Percentiles rank a stretch among this genome's conserved stretches.
These are phyloP conservation scores for Quercus phellos DNA, from an alignment of 331 rosid genomes.

Conservation along the genomic window DNA sequence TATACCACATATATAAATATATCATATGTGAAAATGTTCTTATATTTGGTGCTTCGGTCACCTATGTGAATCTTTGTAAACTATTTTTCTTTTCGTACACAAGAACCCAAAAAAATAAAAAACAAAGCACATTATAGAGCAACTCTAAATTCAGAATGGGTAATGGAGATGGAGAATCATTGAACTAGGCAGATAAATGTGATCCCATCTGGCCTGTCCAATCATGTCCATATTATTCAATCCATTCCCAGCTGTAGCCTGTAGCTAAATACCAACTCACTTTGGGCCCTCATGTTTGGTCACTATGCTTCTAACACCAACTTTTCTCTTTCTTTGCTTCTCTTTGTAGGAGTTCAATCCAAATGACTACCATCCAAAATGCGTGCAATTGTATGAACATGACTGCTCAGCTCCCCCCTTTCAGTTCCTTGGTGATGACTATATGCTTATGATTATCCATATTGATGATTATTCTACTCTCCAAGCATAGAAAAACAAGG, in stretches of 20 bases:
- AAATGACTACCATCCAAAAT: background rate
- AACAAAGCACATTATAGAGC: background rate
- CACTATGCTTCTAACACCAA: background rate
- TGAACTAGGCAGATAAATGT: background rate
- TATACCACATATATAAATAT: too few relatives aligned
- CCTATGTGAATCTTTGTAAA: too few relatives aligned
- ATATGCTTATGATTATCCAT: background rate
- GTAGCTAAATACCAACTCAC: conserved; percentile 7
- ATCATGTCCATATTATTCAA: conserved; percentile 33
- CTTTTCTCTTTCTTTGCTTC: background rate
- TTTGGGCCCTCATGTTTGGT: conserved; percentile 26
- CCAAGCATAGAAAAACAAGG: conserved; percentile 83
- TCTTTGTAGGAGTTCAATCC: background rate
- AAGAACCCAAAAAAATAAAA: background rate
- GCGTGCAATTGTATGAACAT: background rate
- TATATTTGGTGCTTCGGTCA: background rate
- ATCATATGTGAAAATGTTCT: background rate
- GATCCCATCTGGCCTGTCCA: conserved; percentile 38
- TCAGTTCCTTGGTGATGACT: background rate
- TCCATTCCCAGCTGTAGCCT: conserved; percentile 9
- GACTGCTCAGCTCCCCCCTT: background rate
- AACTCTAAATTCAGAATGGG: background rate
- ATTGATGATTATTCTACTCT: conserved; percentile 43
- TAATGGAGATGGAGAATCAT: conserved; percentile 19
- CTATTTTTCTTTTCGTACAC: too few relatives aligned